Conservation (phyloP, 208 protist species). For the Leishmania arabica region DNA sequence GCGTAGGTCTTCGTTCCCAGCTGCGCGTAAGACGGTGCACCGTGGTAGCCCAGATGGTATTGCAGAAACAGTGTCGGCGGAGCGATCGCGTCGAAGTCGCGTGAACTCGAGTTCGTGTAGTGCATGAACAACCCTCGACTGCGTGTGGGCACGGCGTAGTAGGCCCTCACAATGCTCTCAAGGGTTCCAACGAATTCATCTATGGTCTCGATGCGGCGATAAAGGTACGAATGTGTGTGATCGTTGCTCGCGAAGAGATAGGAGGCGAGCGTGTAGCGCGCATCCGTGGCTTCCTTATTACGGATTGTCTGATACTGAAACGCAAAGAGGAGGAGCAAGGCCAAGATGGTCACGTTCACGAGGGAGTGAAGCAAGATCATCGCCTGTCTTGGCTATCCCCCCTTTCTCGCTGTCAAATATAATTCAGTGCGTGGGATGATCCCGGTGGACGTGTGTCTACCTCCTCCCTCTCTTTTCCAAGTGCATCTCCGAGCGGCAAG, state of each 20-base stretch:
- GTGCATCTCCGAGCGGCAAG: neutral
- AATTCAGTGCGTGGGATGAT: neutral
- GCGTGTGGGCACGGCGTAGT: conserved; percentile 42
- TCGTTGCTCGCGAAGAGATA: conserved; percentile 46
- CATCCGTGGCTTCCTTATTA: conserved; percentile 45
- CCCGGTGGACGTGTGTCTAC: neutral
- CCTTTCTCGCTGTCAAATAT: neutral
- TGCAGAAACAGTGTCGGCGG: conserved; percentile 38
- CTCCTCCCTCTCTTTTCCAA: neutral
- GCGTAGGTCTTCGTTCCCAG: conserved; percentile 25
- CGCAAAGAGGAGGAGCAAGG: conserved; percentile 42
- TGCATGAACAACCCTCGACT: conserved; percentile 61
- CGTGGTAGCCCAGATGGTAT: conserved; percentile 38
- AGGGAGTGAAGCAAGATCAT: conserved; percentile 44
- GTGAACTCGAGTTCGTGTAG: conserved; percentile 34
- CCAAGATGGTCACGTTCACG: conserved; percentile 35
- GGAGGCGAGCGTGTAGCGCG: conserved; percentile 38
- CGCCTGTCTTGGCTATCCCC: neutral
- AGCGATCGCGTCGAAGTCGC: conserved; percentile 10
- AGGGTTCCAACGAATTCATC: conserved; percentile 54
- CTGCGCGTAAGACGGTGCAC: conserved; percentile 19
- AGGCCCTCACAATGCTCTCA: conserved; percentile 34
- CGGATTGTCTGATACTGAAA: conserved; percentile 46
- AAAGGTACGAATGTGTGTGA: conserved; percentile 22
- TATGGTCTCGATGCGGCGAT: conserved; percentile 40